Evolutionary conservation across 768 basidiomycete species (phyloP), one percentile per base, ranked within the genome.

Genomic region (Phlebiopsis gigantea): DNA sequence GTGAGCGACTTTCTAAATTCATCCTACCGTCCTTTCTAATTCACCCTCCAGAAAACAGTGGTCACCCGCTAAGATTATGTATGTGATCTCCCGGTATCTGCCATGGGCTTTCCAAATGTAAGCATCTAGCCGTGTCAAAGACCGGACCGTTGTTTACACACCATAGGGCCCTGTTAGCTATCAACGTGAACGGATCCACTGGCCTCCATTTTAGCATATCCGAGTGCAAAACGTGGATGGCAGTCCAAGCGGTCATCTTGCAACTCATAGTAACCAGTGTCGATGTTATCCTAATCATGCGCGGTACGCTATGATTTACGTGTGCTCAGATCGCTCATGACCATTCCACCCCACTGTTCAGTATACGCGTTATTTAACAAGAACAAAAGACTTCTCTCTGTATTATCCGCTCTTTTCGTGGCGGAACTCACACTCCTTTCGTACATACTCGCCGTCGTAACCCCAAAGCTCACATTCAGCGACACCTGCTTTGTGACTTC

Each of bases 191-290:
- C 55, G 66, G 64, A 1, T 55, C 56, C 39, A 64, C 64, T 15
- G 66, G 65, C 0, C 49, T 67, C 2, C 24, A 34, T 9, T 68
- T 58, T 46, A 59, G 57, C 1, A 7, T 47, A 5, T 39, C n/a
- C 1, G 59, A 64, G 17, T 68, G 66, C 44, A 57, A 34, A 2
- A 46, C 44, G 1, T 68, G 66, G 66, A 59, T 62, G 26, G 49
- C 56, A 5, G 58, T 65, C 29, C 66, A 68, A 29, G 66, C 57
- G 1, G 45, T 60, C 1, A 44, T 63, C 2, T 44, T 66, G 12
- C 66, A 68, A 28, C 19, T 65, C 10, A 61, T 66, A 45, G 56
- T 68, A 46, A 62, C 66, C 2, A 61, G 62, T 1, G 66, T 68
- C 5, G 66, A 68, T 42, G 56, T 62, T 41, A 63, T 68, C 29